Percentiles rank a stretch among this genome's conserved stretches.
Conservation (phyloP, 2,329 filamentous ascomycete species). For the Arthrobotrys entomopaga region DNA sequence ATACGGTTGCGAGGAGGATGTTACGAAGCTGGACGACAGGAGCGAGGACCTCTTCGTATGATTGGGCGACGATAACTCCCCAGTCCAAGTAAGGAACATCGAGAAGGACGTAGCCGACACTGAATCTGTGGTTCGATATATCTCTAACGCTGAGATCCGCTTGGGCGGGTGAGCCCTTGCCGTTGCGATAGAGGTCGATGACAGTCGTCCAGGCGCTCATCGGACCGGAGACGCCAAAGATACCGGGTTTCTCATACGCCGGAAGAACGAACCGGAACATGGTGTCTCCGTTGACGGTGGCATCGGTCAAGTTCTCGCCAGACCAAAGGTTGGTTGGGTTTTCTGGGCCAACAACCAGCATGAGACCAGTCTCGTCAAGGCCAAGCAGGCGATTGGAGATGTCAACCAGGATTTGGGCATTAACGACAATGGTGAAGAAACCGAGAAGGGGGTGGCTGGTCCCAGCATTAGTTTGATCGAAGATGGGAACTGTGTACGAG, state of each 20-base stretch:
- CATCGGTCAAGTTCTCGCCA: constrained; percentile 28
- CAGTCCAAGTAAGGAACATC: constrained; percentile 75
- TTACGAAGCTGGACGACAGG: constrained; percentile 81
- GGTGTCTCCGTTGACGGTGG: constrained; percentile 42
- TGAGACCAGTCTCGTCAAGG: constrained; percentile 57
- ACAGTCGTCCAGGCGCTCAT: constrained; percentile 73
- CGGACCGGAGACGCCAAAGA: constrained; percentile 68
- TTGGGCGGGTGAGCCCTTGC: constrained; percentile 67
- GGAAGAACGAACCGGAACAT: constrained; percentile 69
- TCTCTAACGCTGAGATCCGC: constrained; percentile 76
- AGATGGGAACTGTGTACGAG: constrained; percentile 82
- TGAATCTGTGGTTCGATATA: constrained; percentile 66
- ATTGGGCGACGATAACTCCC: constrained; percentile 83
- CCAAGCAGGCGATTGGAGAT: constrained; percentile 57
- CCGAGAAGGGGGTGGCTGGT: constrained; percentile 71
- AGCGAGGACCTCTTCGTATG: constrained; percentile 76
- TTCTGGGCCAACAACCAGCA: constrained; percentile 57
- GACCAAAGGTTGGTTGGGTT: constrained; percentile 57
- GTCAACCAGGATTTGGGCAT: constrained; percentile 65
- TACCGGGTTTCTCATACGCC: constrained; percentile 63
- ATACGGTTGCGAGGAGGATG: constrained; percentile 84
- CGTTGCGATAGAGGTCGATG: constrained; percentile 69
- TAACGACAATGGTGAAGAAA: constrained; percentile 83
- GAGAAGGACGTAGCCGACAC: constrained; percentile 81
- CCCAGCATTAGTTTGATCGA: constrained; percentile 66